phyloP scores from a whole-genome alignment of 1,284 basidiomycete genomes.

The Abortiporus biennis region DNA sequence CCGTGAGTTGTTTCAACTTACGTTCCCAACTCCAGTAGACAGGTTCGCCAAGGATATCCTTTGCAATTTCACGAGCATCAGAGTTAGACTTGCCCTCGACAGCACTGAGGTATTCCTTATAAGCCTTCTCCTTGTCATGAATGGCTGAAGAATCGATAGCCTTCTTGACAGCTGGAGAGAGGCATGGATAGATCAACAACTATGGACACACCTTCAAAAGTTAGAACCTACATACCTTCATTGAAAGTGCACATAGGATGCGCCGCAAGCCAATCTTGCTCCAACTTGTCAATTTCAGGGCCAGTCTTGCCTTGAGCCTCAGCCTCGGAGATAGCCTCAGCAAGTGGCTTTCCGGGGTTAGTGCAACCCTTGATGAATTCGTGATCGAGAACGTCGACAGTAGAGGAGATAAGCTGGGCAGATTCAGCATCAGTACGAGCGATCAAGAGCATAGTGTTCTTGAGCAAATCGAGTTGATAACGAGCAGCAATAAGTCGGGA shows the following conservation, averaged over 20 bases:
- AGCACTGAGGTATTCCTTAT: conserved; percentile 53
- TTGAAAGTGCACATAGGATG: conserved; percentile 81
- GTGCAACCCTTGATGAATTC: conserved; percentile 78
- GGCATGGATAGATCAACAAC: conserved; percentile 3
- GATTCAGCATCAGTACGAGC: conserved; percentile 91
- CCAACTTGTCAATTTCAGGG: conserved; percentile 68
- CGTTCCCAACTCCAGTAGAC: conserved; percentile 89
- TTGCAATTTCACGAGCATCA: conserved; percentile 70
- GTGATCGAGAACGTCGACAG: conserved; percentile 71
- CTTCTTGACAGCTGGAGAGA: conserved; percentile 48
- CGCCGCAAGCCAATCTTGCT: conserved; percentile 71
- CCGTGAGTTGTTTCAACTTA: conserved; percentile 33
- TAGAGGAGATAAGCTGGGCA: conserved; percentile 82
- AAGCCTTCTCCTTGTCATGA: conserved; percentile 49
- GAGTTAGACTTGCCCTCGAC: conserved; percentile 67
- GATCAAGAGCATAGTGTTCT: conserved; percentile 84
- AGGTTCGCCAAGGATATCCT: conserved; percentile 61
- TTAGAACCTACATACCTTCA: conserved; percentile 56
- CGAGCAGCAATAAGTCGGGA: conserved; percentile 80
- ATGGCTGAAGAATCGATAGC: conserved; percentile 44
- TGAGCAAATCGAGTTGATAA: conserved; percentile 85
- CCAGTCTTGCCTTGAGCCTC: conserved; percentile 64
- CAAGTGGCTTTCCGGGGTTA: conserved; percentile 49
- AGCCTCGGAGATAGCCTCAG: conserved; percentile 73
- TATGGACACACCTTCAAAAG: neutral